Conservation (phyloP, 768 basidiomycete genomes). For the Psilocybe cubensis region DNA sequence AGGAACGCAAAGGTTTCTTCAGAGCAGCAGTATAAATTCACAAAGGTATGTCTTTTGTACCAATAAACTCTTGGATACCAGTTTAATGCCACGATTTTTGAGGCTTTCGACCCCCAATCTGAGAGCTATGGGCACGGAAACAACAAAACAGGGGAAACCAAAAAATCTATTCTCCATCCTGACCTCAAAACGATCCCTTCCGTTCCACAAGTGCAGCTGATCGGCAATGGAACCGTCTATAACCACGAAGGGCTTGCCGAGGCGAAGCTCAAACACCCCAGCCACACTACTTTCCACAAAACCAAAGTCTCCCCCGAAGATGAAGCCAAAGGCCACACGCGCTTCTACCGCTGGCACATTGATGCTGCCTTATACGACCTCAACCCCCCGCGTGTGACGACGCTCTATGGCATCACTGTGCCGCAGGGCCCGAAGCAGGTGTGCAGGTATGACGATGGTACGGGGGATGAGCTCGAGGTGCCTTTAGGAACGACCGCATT, state of each 20-base stretch:
- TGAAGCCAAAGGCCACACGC: conserved; percentile 75
- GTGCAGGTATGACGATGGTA: conserved; percentile 83
- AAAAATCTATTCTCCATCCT: conserved; percentile 84
- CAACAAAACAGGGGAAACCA: conserved; percentile 77
- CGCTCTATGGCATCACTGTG: conserved; percentile 77
- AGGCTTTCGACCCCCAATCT: conserved; percentile 75
- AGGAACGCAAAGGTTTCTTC: conserved; percentile 69
- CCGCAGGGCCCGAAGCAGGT: conserved; percentile 68
- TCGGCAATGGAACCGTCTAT: conserved; percentile 84
- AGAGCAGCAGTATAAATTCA: conserved; percentile 83
- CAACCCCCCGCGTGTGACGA: conserved; percentile 82
- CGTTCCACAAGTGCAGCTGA: conserved; percentile 89
- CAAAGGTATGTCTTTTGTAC: conserved; percentile 58
- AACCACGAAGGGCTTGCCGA: conserved; percentile 80
- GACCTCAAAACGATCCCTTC: conserved; percentile 91
- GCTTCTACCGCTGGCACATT: conserved; percentile 93
- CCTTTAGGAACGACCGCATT: conserved; percentile 90
- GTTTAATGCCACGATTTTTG: conserved; percentile 2
- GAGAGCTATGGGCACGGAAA: conserved; percentile 86
- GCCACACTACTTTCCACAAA: conserved; percentile 88
- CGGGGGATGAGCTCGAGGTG: conserved; percentile 80
- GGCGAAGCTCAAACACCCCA: conserved; percentile 84
- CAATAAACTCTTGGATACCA: background rate
- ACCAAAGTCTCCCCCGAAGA: conserved; percentile 74
- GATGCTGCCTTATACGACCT: conserved; percentile 84